phyloP scores from a whole-genome alignment of 2,329 filamentous ascomycete species.

The Monilinia aucupariae region DNA sequence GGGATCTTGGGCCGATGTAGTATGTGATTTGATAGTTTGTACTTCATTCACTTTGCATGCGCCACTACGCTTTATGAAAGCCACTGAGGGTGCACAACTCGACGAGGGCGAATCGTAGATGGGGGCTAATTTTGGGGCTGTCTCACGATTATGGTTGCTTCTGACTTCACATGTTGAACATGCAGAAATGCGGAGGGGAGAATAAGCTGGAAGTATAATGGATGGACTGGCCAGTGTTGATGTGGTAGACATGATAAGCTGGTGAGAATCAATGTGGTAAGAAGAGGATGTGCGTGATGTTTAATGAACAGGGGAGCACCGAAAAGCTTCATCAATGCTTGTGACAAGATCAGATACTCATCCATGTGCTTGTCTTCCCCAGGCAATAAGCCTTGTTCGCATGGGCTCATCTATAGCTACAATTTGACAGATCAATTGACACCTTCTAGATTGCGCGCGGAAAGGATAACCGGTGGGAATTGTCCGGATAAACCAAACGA shows the following conservation, averaged over 20 bases:
- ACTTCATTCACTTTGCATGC: neutral
- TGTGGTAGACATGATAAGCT: neutral
- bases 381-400: neutral
- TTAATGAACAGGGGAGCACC: neutral
- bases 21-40: neutral
- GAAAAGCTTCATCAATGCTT: neutral
- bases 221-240: neutral
- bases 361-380: neutral
- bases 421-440: slow-evolving; percentile 6
- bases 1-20: slow-evolving; percentile 2
- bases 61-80: slow-evolving; percentile 1
- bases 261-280: neutral
- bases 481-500: slow-evolving; percentile 2
- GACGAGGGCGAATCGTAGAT: neutral
- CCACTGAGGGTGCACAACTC: neutral
- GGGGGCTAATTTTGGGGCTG: neutral
- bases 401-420: neutral
- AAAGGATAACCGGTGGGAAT: slow-evolving; percentile 6
- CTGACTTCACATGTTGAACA: neutral
- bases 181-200: neutral
- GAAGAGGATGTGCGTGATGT: neutral
- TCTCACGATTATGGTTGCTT: neutral
- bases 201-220: neutral
- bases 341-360: neutral
- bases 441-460: neutral